Conservation (phyloP, 23 red algal species). For the Cyanidiococcus yangmingshanensis region DNA sequence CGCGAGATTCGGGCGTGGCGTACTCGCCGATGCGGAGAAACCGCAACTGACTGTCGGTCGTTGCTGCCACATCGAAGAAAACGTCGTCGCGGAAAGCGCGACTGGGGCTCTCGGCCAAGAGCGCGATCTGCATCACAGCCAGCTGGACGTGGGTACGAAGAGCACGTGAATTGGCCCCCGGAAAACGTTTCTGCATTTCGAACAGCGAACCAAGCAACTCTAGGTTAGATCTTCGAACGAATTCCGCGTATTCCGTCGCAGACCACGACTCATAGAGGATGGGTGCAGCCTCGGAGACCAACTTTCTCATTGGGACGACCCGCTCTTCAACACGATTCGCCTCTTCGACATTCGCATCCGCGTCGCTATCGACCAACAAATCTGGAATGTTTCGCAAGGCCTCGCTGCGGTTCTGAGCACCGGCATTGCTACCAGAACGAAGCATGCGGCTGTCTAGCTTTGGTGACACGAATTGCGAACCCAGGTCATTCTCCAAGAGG, state of each 20-base stretch:
- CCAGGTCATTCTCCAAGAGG: background rate
- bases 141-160: background rate
- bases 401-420: background rate
- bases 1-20: conserved; percentile 6
- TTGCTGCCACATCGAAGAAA: background rate
- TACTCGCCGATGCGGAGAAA: conserved; percentile 10
- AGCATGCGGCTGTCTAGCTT: background rate
- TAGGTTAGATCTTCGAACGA: background rate
- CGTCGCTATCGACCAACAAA: background rate
- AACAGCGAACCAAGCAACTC: background rate
- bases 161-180: background rate
- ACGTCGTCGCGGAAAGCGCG: conserved; percentile 8
- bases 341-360: background rate
- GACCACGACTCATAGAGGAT: background rate
- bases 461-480: background rate
- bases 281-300: background rate
- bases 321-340: background rate
- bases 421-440: background rate
- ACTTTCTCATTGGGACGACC: background rate
- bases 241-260: background rate
- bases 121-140: background rate
- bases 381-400: background rate
- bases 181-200: conserved; percentile 18
- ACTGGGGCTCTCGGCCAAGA: background rate
- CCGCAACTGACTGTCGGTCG: conserved; percentile 15